Evolutionary conservation across 2,329 filamentous ascomycete genomes (phyloP).

Genomic region (Aspergillus alliaceus): DNA sequence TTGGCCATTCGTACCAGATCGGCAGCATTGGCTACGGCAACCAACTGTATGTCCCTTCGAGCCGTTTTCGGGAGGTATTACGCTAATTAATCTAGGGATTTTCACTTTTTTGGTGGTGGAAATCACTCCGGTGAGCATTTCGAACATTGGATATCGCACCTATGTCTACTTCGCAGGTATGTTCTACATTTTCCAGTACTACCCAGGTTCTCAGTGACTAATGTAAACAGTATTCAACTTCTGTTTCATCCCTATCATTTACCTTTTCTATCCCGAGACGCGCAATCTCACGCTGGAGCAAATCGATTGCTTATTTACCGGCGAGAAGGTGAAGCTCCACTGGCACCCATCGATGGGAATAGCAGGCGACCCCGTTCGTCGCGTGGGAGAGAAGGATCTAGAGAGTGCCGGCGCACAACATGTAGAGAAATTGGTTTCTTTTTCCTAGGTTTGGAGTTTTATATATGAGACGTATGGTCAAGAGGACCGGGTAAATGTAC

Average conservation of each 20-base stretch:
- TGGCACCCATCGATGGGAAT: constrained; percentile 31
- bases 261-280: constrained; percentile 41
- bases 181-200: background rate
- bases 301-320: constrained; percentile 39
- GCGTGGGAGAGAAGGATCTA: constrained; percentile 17
- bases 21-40: constrained; percentile 51
- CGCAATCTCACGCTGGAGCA: constrained; percentile 34
- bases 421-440: constrained; percentile 17
- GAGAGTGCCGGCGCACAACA: constrained; percentile 18
- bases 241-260: constrained; percentile 51
- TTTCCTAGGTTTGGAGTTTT: background rate
- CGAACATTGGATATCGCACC: constrained; percentile 40
- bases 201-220: background rate
- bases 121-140: constrained; percentile 47
- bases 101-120: constrained; percentile 49
- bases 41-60: constrained; percentile 38
- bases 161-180: constrained; percentile 45
- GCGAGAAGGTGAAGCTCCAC: constrained; percentile 28
- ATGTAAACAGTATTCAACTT: constrained; percentile 42
- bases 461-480: no score
- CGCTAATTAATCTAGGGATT: constrained; percentile 34
- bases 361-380: constrained; percentile 20
- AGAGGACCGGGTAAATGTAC: background rate
- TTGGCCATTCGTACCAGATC: constrained; percentile 52
- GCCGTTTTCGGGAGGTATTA: constrained; percentile 1